Evolutionary conservation across 2,329 filamentous ascomycete species (phyloP).

Genomic region (Ceratocystis cacaofunesta): DNA sequence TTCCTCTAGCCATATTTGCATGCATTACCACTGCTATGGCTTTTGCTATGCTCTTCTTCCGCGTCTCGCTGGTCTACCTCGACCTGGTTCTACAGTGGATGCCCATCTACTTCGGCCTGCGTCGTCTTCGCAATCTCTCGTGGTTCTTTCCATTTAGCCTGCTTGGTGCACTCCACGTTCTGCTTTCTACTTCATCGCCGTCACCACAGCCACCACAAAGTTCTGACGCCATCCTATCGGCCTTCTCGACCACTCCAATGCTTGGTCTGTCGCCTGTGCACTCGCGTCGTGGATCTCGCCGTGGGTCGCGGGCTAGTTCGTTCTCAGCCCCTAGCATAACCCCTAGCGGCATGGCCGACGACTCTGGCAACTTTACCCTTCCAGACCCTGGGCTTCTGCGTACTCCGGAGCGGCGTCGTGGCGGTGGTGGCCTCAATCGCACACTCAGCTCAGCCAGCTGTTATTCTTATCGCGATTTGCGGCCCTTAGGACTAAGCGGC

Average conservation of each 20-base stretch:
- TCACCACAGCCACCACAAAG: slow-evolving; percentile 16
- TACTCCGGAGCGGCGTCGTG: slow-evolving; percentile 1
- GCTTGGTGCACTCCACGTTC: slow-evolving; percentile 14
- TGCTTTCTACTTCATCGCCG: background rate
- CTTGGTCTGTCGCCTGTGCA: background rate
- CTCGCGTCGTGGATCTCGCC: slow-evolving; percentile 5
- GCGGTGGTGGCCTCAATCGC: background rate
- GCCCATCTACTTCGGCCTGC: slow-evolving; percentile 30
- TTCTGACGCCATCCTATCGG: slow-evolving; percentile 25
- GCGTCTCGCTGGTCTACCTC: slow-evolving; percentile 47
- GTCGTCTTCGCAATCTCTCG: slow-evolving; percentile 28
- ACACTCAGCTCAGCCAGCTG: background rate
- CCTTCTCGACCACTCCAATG: slow-evolving; percentile 21
- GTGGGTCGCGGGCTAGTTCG: background rate
- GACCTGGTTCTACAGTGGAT: slow-evolving; percentile 45
- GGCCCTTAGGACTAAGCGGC: background rate
- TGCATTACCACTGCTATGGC: slow-evolving; percentile 48
- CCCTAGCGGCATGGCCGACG: background rate
- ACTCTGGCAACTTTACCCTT: background rate
- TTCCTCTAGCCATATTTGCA: slow-evolving; percentile 49
- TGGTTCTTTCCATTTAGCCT: slow-evolving; percentile 19
- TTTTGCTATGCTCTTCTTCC: slow-evolving; percentile 44
- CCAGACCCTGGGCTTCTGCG: background rate
- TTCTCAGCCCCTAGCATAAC: background rate
- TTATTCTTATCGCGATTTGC: background rate